Percentiles rank a stretch among this genome's conserved stretches.
These are phyloP conservation scores for Leccinum uliginosum DNA, from an alignment of 768 basidiomycete genomes.

Conservation along the genomic window DNA sequence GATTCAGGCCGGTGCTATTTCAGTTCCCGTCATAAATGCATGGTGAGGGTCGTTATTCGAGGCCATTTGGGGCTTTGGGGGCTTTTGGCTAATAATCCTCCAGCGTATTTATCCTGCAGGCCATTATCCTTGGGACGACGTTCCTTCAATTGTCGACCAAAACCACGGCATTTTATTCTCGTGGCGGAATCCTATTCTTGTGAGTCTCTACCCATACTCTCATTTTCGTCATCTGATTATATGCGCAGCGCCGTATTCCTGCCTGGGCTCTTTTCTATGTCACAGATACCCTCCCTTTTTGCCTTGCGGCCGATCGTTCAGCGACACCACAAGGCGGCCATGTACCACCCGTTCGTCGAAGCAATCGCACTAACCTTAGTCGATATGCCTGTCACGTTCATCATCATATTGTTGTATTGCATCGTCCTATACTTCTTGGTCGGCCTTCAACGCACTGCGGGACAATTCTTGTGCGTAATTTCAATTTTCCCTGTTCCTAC, in stretches of 20 bases:
- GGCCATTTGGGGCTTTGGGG: background rate
- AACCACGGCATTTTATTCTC: constrained; percentile 41
- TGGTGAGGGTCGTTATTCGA: constrained; percentile 8
- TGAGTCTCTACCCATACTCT: constrained; percentile 27
- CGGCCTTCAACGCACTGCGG: constrained; percentile 47
- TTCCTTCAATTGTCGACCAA: constrained; percentile 41
- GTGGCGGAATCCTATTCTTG: constrained; percentile 85
- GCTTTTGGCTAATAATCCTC: background rate
- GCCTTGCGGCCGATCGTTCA: constrained; percentile 41
- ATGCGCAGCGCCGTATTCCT: constrained; percentile 50
- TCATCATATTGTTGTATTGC: constrained; percentile 32
- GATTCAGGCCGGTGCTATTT: constrained; percentile 39
- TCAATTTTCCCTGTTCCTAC: constrained; percentile 2
- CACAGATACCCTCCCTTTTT: constrained; percentile 52
- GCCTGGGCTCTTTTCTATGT: constrained; percentile 53
- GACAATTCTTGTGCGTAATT: constrained; percentile 61
- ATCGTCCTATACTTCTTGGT: constrained; percentile 59
- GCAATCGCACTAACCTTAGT: constrained; percentile 43
- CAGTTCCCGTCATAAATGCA: constrained; percentile 29
- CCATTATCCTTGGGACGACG: constrained; percentile 36
- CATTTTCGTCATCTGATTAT: background rate
- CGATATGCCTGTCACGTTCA: constrained; percentile 41
- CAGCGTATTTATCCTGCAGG: constrained; percentile 39
- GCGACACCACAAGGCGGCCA: constrained; percentile 41
- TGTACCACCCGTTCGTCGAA: constrained; percentile 50